Conservation (phyloP, 1,139 yeast genomes). For the Hyphopichia buzzinii region DNA sequence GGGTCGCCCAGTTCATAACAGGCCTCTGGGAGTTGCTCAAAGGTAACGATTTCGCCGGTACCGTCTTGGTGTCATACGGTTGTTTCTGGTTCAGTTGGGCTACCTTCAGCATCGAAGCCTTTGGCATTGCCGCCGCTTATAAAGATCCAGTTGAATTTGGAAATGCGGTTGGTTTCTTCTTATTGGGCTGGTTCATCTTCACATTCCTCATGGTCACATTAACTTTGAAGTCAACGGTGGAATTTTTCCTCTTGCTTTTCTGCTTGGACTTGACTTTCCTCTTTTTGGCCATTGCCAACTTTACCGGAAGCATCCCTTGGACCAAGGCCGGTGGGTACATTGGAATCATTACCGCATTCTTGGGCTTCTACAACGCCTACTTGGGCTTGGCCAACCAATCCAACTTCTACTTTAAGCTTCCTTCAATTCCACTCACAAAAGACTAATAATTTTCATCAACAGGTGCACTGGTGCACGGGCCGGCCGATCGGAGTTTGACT, state of each 20-base stretch:
- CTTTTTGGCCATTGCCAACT: slow-evolving; percentile 40
- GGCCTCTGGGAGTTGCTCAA: slow-evolving; percentile 52
- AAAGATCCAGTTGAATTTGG: slow-evolving; percentile 28
- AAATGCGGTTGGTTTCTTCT: slow-evolving; percentile 42
- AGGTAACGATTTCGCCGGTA: slow-evolving; percentile 42
- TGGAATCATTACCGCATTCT: slow-evolving; percentile 37
- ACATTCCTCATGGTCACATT: slow-evolving; percentile 37
- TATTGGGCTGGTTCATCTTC: slow-evolving; percentile 47
- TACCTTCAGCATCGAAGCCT: slow-evolving; percentile 29
- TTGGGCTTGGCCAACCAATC: slow-evolving; percentile 32
- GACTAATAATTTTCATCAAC: too few relatives aligned
- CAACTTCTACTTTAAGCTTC: slow-evolving; percentile 28
- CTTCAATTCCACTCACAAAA: slow-evolving; percentile 20
- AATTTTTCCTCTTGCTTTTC: slow-evolving; percentile 35
- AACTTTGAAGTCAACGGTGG: slow-evolving; percentile 45
- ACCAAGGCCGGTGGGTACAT: slow-evolving; percentile 45
- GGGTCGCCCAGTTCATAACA: slow-evolving; percentile 44
- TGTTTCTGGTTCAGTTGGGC: slow-evolving; percentile 44
- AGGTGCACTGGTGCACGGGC: too few relatives aligned
- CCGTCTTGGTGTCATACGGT: slow-evolving; percentile 43
- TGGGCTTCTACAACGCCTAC: slow-evolving; percentile 42
- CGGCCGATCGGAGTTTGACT: too few relatives aligned
- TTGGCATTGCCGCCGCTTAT: slow-evolving; percentile 61
- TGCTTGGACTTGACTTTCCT: slow-evolving; percentile 39
- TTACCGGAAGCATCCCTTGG: slow-evolving; percentile 29